Evolutionary conservation across 1,284 basidiomycete species (phyloP), one percentile per base, ranked within the genome.

Genomic region (Ceratobasidium sp.): DNA sequence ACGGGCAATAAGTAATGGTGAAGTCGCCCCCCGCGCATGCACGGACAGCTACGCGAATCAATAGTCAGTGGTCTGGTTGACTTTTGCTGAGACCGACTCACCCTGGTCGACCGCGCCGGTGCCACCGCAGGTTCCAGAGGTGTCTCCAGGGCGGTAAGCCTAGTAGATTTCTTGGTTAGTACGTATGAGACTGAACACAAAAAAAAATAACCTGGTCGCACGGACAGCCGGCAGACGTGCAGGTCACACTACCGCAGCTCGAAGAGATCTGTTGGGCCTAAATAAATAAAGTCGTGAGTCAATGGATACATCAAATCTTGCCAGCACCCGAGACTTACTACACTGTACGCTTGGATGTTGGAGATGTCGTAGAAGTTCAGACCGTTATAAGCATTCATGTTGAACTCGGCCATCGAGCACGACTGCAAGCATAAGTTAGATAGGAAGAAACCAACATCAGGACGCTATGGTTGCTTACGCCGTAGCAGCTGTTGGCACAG

Each of bases 281-380:
- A 14, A 22, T 8, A 2, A 51, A 22, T 9, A 22, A 8, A 0
- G n/a, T 6, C 11, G 6, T 11, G 41, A n/a, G 39, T 61, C 37
- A 43, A 27, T 4, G 22, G 37, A 43, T 6, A 1, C 5, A 49
- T 49, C 2, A 5, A 49, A 34, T 6, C 6, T 2, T n/a, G 22
- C 19, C 22, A 8, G n/a, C 6, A 8, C n/a, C 58, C 6, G 53
- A 66, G 24, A 51, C 46, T 34, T 61, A 72, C 69, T 46, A 75
- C 61, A 58, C 31, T 72, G 34, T 64, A 75, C 8, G 66, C 74
- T 19, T 69, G 66, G 27, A 75, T 75, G 61, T 75, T 75, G 13
- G 74, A 75, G 58, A 75, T 75, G 27, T 75, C 74, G 27, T 75
- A 75, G 64, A 43, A 75, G 41, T 69, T 71, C 27, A 75, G 22